These are phyloP conservation scores for Xylariaceae sp. DNA, from an alignment of 2,329 filamentous ascomycete species.

Conservation along the genomic window DNA sequence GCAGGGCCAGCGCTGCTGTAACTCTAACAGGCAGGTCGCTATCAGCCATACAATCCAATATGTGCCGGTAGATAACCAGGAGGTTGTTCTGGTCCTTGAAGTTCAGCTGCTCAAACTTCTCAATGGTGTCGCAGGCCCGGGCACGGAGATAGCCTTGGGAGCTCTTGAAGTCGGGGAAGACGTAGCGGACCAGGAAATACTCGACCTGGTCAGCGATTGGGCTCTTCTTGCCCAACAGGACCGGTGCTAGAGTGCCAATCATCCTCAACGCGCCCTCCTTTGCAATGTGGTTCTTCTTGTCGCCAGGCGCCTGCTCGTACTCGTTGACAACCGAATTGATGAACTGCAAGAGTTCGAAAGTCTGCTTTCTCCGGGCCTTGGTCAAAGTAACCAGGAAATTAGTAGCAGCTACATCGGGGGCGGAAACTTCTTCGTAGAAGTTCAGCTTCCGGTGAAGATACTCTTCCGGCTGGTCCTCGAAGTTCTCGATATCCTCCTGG, in stretches of 20 bases:
- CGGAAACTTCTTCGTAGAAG: constrained; percentile 95
- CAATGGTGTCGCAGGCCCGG: constrained; percentile 92
- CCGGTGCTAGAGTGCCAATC: constrained; percentile 92
- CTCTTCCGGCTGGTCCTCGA: constrained; percentile 91
- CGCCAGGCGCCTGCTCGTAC: constrained; percentile 81
- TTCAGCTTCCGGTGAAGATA: constrained; percentile 97
- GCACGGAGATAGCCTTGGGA: constrained; percentile 89
- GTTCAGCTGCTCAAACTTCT: constrained; percentile 96
- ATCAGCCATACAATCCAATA: constrained; percentile 95
- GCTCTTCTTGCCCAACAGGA: constrained; percentile 97
- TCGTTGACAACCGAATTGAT: constrained; percentile 94
- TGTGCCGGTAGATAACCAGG: constrained; percentile 93
- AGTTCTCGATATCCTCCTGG: constrained; percentile 89
- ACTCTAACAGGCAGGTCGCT: constrained; percentile 91
- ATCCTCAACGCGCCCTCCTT: constrained; percentile 97
- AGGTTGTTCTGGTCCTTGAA: constrained; percentile 97
- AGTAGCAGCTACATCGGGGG: constrained; percentile 92
- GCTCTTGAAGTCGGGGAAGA: constrained; percentile 97
- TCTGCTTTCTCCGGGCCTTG: constrained; percentile 93
- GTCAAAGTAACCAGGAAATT: constrained; percentile 96
- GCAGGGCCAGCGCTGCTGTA: constrained; percentile 88
- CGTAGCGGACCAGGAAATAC: constrained; percentile 97
- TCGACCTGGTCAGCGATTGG: constrained; percentile 97
- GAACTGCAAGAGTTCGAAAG: constrained; percentile 90
- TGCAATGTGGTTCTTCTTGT: constrained; percentile 89